Evolutionary conservation across 257 asterid species (phyloP).

Genomic region (Nicotiana knightiana): DNA sequence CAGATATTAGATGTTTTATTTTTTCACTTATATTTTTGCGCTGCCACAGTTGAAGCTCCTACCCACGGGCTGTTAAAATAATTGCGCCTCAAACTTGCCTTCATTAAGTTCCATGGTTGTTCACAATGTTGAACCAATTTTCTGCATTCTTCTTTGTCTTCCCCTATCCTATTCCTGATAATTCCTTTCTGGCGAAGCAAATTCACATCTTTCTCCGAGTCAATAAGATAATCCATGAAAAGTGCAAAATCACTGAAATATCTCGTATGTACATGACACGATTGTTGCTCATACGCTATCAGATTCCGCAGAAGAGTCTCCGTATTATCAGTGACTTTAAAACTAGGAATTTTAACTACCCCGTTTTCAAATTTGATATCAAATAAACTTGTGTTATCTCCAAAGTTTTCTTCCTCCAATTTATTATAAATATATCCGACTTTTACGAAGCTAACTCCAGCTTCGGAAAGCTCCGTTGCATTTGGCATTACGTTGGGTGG

Average conservation of each 20-base stretch:
- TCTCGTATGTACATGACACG: neutral
- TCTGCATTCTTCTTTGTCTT: neutral
- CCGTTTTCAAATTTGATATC: constrained; percentile 9
- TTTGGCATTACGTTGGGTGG: neutral
- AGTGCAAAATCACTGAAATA: constrained; percentile 10
- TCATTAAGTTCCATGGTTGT: neutral
- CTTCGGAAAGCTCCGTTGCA: neutral
- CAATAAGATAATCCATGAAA: constrained; percentile 17
- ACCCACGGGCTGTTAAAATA: neutral
- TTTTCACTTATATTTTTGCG: no score
- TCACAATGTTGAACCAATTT: neutral
- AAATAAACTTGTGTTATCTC: neutral
- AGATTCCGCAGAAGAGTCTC: constrained; percentile 15
- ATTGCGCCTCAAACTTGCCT: neutral
- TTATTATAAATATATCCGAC: neutral
- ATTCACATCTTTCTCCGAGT: neutral
- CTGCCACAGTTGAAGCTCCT: neutral
- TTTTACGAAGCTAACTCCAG: constrained; percentile 1
- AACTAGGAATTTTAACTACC: neutral
- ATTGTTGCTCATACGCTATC: constrained; percentile 19
- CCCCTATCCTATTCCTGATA: neutral
- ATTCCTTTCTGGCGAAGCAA: constrained; percentile 9
- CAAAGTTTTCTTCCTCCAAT: neutral
- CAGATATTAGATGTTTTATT: no score
- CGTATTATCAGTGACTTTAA: constrained; percentile 1